phyloP scores from a whole-genome alignment of 768 basidiomycete genomes.

The Phallus indusiatus region DNA sequence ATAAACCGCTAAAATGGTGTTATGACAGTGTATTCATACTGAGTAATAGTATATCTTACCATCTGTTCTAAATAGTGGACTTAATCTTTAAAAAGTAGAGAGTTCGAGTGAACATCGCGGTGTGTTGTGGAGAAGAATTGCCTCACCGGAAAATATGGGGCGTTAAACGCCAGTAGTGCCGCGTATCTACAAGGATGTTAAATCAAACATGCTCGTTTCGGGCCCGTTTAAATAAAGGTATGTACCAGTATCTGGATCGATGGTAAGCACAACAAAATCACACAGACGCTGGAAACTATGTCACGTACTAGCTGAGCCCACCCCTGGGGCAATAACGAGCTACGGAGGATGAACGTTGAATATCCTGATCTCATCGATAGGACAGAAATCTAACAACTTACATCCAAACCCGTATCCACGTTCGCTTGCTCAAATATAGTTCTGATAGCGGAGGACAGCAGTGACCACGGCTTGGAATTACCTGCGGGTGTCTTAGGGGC shows the following conservation, averaged over 20 bases:
- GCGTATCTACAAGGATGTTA: slow-evolving; percentile 32
- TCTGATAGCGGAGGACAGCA: slow-evolving; percentile 59
- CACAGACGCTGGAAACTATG: background rate
- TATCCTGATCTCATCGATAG: background rate
- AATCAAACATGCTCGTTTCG: too few relatives aligned
- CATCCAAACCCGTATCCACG: background rate
- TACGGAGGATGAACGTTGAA: slow-evolving; percentile 9
- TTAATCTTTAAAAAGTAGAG: background rate
- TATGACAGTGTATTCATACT: too few relatives aligned
- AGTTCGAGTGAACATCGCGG: background rate
- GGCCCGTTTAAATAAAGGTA: too few relatives aligned
- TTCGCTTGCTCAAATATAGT: slow-evolving; percentile 17
- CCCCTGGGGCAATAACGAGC: slow-evolving; percentile 29
- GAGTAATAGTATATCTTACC: background rate
- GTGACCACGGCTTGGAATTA: slow-evolving; percentile 32
- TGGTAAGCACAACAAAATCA: background rate
- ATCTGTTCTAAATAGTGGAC: background rate
- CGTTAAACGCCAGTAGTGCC: slow-evolving; percentile 43
- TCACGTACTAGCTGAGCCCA: slow-evolving; percentile 22
- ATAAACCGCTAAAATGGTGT: background rate
- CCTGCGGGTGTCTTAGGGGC: slow-evolving; percentile 51
- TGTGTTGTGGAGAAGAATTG: background rate
- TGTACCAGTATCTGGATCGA: too few relatives aligned
- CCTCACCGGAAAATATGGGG: slow-evolving; percentile 58
- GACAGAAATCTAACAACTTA: too few relatives aligned